Percentiles rank a stretch among this genome's conserved stretches.
These are phyloP conservation scores for Arthrobotrys megalospora DNA, from an alignment of 2,329 filamentous ascomycete species.

Conservation along the genomic window DNA sequence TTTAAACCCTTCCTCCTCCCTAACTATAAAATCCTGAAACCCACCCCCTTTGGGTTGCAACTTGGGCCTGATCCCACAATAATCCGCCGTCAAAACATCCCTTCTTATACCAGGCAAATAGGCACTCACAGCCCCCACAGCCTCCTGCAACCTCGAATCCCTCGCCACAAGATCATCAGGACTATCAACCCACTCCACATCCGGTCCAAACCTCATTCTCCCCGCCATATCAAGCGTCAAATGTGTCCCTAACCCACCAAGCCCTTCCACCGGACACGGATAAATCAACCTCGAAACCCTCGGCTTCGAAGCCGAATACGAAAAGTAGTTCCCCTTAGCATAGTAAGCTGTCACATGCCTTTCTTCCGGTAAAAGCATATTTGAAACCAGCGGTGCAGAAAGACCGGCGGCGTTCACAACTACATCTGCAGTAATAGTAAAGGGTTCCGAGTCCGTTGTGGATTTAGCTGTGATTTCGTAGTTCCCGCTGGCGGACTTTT, in stretches of 20 bases:
- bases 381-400: slow-evolving; percentile 81
- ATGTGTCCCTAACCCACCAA: slow-evolving; percentile 90
- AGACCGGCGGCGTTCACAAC: slow-evolving; percentile 90
- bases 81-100: slow-evolving; percentile 80
- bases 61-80: slow-evolving; percentile 93
- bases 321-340: slow-evolving; percentile 97
- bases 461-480: slow-evolving; percentile 76
- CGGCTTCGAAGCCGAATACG: slow-evolving; percentile 78
- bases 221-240: slow-evolving; percentile 90
- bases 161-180: slow-evolving; percentile 80
- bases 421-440: slow-evolving; percentile 77
- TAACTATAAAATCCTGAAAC: slow-evolving; percentile 85
- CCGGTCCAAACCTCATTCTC: slow-evolving; percentile 89
- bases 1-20: slow-evolving; percentile 78
- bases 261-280: slow-evolving; percentile 85
- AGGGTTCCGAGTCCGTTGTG: slow-evolving; percentile 63
- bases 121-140: slow-evolving; percentile 80
- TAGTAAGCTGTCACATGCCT: slow-evolving; percentile 78
- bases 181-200: slow-evolving; percentile 90
- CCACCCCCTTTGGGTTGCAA: slow-evolving; percentile 75
- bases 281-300: slow-evolving; percentile 83
- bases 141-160: slow-evolving; percentile 75
- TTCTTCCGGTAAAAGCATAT: slow-evolving; percentile 80
- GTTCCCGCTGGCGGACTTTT: slow-evolving; percentile 70
- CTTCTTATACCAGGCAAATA: slow-evolving; percentile 84